These are phyloP conservation scores for Nitzschia sp. DNA, from an alignment of 108 stramenopile species.

Conservation along the genomic window DNA sequence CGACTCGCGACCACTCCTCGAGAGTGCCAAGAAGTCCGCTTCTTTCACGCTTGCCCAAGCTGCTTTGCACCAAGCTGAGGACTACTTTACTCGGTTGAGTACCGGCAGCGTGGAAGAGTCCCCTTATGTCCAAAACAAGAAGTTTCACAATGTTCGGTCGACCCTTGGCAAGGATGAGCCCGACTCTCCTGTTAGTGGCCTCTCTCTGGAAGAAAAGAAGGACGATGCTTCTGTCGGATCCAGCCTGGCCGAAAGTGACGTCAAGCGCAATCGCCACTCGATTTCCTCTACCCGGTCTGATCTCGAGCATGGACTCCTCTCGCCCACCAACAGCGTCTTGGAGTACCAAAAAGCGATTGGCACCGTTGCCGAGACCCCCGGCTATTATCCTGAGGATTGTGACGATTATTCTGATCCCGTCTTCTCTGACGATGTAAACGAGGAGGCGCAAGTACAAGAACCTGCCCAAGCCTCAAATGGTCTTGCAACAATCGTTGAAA, in stretches of 20 bases:
- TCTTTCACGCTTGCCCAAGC: background rate
- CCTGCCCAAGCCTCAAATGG: background rate
- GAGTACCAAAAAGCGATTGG: conserved; percentile 19
- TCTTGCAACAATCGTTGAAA: background rate
- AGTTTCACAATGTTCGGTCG: conserved; percentile 3
- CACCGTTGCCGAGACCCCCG: conserved; percentile 12
- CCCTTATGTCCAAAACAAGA: conserved; percentile 22
- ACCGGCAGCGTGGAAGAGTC: conserved; percentile 15
- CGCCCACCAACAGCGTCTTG: conserved; percentile 2
- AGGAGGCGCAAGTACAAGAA: background rate
- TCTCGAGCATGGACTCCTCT: background rate
- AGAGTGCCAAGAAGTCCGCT: background rate
- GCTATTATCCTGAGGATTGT: conserved; percentile 3
- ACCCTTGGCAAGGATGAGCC: conserved; percentile 14
- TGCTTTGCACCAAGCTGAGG: conserved; percentile 38
- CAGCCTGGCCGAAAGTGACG: background rate
- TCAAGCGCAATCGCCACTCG: background rate
- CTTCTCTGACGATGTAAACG: conserved; percentile 1
- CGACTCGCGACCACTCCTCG: background rate
- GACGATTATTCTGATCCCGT: conserved; percentile 2
- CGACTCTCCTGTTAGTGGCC: conserved; percentile 21
- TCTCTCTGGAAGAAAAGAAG: conserved; percentile 10
- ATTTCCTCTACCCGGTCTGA: background rate
- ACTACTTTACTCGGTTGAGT: conserved; percentile 29
- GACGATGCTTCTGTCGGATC: background rate